These are phyloP conservation scores for Chaetomiaceae sp. DNA, from an alignment of 2,329 filamentous ascomycete species.

Conservation along the genomic window DNA sequence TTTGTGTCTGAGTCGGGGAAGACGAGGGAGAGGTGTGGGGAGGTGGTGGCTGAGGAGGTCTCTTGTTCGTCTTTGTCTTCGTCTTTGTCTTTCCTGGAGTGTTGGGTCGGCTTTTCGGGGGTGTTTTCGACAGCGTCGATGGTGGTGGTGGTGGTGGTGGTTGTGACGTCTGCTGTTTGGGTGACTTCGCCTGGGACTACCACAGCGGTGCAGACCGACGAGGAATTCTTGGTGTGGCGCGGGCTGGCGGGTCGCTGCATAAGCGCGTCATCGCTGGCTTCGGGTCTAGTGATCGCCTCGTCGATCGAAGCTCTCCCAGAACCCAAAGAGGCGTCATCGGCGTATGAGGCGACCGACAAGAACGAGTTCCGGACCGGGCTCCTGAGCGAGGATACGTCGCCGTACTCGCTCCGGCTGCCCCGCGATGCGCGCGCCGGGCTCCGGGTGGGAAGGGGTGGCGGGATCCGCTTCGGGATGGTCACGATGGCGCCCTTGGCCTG, in stretches of 20 bases:
- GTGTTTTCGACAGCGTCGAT: too few relatives aligned
- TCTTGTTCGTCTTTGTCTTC: too few relatives aligned
- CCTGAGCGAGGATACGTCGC: slow-evolving; percentile 50
- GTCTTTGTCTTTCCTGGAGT: too few relatives aligned
- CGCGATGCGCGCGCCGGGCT: slow-evolving; percentile 63
- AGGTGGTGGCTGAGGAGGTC: too few relatives aligned
- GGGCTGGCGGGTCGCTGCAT: slow-evolving; percentile 14
- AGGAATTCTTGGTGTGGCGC: slow-evolving; percentile 25
- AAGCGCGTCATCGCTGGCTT: neutral
- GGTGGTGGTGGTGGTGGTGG: neutral
- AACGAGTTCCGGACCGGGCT: slow-evolving; percentile 51
- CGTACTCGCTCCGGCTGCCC: slow-evolving; percentile 51
- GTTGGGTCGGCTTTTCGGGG: too few relatives aligned
- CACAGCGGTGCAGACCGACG: slow-evolving; percentile 27
- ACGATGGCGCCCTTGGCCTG: slow-evolving; percentile 73
- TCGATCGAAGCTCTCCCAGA: slow-evolving; percentile 6
- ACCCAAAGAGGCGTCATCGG: slow-evolving; percentile 6
- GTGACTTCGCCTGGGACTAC: neutral
- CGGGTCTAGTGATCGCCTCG: slow-evolving; percentile 9
- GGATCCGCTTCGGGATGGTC: slow-evolving; percentile 73
- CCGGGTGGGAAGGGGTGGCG: slow-evolving; percentile 71
- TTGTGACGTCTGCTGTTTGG: neutral
- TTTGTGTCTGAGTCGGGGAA: too few relatives aligned
- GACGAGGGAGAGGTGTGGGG: too few relatives aligned
- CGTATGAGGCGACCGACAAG: slow-evolving; percentile 25